Base-by-base conservation (phyloP, 768 basidiomycete species). In the Rhodotorula paludigena region DNA sequence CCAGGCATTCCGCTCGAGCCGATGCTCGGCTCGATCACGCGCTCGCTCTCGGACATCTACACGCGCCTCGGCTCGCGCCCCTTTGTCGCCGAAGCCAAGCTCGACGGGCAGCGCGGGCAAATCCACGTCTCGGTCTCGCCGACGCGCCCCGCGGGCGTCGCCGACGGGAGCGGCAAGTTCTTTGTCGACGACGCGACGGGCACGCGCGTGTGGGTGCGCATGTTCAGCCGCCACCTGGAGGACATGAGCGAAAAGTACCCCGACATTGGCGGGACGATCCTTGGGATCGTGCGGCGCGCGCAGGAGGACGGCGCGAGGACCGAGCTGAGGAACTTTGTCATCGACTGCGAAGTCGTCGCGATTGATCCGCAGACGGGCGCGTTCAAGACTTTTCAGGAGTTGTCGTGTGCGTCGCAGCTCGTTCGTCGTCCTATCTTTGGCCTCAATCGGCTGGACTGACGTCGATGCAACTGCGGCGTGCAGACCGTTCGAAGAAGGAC, bases 181-280 rank as follows among this genome's bases (percentile, higher is more conserved):
- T 60, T 60, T 55, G n/a, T 36, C 20, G 67, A 60, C 28, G 66
- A 51, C 77, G 79, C 28, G 77, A 77, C 28, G 45, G 73, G 54
- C 74, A 77, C 78, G 71, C 77, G 64, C 33, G 76, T 79, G 2
- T 81, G 79, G 78, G 82, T 90, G 48, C 84, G 85, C 59, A 81
- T 93, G 56, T 94, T 94, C 80, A 90, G 89, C 66, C 85, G 91
- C 61, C 90, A 92, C 80, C 80, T 94, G 39, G 90, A 93, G 79
- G 86, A 92, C 74, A 71, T 92, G 92, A 92, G 90, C 2, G 84
- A 85, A 66, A 92, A 94, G 82, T 76, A 75, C 57, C 74, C 74
- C 12, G 76, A 76, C 38, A 59, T 76, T 33, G 55, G 73, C 2
- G 57, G 42, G 11, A 68, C 63, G 1, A 60, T 72, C n/a, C 53